Evolutionary conservation across 2,329 filamentous ascomycete species (phyloP), one percentile per base, ranked within the genome.

Genomic region (Xylaria arbuscula): DNA sequence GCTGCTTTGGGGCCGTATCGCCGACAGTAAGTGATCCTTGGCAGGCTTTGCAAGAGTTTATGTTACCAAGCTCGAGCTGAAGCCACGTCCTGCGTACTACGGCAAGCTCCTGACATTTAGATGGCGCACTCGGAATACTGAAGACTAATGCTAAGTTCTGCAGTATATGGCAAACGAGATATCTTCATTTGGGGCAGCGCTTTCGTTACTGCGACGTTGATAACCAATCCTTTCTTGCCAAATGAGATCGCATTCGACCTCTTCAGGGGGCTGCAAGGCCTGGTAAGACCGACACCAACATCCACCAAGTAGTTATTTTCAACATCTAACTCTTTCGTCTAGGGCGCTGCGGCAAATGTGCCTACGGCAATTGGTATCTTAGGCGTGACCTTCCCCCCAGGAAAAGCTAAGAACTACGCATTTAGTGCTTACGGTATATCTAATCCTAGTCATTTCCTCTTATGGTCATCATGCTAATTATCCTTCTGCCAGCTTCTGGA

Each of bases 281-380:
- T 93, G 61, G 83, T 85, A 65, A 63, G 66, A 28, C 17, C 8
- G 42, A 54, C 19, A 19, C 7, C 8, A 22, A 47, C 11, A 24
- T 47, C 15, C 8, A 15, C 28, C 8, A 2, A 3, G 15, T 1
- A 47, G 19, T 11, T 24, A 38, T 48, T 8, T 51, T 56, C 47
- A 6, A 40, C 51, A 53, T 64, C 51, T 65, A 19, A 72, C 78
- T 61, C 3, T 13, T 45, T n/a, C 6, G 65, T 17, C n/a, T 53
- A 87, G 80, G 90, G 89, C 1, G 88, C 88, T 32, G 90, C 90
- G 1, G 89, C 89, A 17, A 92, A 91, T 74, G 88, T 92, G 0
- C 90, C 90, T 0, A 92, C 90, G 0, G 90, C 90, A 0, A 88
- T 93, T 74, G 90, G 90, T 0, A 92, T 92, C 47, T 78, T 93